Evolutionary conservation across 2,329 filamentous ascomycete species (phyloP).

Genomic region (Colletotrichum cuscutae): DNA sequence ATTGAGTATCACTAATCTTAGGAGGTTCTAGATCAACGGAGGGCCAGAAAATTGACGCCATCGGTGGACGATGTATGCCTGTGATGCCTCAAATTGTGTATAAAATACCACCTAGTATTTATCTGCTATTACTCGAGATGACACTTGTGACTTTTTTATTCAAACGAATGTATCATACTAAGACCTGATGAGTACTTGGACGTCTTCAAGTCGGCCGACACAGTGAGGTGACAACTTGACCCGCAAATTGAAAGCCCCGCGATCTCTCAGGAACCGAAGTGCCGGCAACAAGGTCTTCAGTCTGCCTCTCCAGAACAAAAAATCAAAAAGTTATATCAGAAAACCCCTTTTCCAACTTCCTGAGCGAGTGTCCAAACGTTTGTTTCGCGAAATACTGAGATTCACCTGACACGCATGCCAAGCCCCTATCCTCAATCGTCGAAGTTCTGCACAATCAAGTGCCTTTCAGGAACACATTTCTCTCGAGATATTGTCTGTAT

Average conservation of each 20-base stretch:
- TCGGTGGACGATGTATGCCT: not conserved
- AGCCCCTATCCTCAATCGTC: not conserved
- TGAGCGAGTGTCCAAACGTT: not conserved
- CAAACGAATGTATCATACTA: too few species aligned
- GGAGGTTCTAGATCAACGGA: too few species aligned
- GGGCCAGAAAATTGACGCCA: not conserved
- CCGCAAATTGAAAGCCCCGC: too few species aligned
- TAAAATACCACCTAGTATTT: not conserved
- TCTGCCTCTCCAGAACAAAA: not conserved
- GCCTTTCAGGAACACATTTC: not conserved
- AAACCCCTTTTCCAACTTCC: not conserved
- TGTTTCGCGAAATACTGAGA: not conserved
- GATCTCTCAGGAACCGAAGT: not conserved
- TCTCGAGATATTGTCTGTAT: too few species aligned
- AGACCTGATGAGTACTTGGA: too few species aligned
- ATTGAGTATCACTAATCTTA: not conserved
- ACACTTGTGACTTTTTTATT: not conserved
- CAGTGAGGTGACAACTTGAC: too few species aligned
- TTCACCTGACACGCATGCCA: not conserved
- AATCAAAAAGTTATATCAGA: too few species aligned
- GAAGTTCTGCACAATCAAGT: not conserved
- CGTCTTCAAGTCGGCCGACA: too few species aligned
- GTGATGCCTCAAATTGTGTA: not conserved
- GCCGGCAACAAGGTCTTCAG: fast-evolving
- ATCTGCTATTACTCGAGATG: not conserved